Percentiles rank a stretch among this genome's conserved stretches.
Evolutionary conservation across 305 asterid genomes (phyloP).

Genomic region (Fraxinus xanthoxyloides): DNA sequence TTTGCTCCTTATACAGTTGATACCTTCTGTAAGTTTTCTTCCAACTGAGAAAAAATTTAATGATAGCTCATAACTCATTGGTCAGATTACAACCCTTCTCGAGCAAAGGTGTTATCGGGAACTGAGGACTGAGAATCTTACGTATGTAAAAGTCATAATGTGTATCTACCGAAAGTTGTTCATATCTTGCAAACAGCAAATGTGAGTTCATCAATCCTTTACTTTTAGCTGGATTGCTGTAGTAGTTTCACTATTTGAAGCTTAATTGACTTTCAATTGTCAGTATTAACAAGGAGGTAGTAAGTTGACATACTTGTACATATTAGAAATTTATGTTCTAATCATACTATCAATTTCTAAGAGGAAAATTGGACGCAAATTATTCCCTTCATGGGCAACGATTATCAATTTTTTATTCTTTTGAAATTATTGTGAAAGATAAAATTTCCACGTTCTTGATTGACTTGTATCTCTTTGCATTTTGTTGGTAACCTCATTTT

Average conservation of each 20-base stretch:
- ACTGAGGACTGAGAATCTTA: slow-evolving; percentile 58
- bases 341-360: background rate
- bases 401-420: background rate
- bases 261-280: slow-evolving; percentile 15
- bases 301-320: slow-evolving; percentile 11
- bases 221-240: slow-evolving; percentile 19
- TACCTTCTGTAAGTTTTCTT: background rate
- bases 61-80: slow-evolving; percentile 25
- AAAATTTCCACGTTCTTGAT: background rate
- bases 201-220: slow-evolving; percentile 54
- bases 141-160: slow-evolving; percentile 61
- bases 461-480: background rate
- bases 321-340: background rate
- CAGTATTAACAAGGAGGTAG: slow-evolving; percentile 19
- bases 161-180: slow-evolving; percentile 69
- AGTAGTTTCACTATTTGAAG: slow-evolving; percentile 10
- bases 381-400: slow-evolving; percentile 10
- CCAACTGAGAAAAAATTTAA: background rate
- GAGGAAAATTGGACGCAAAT: slow-evolving; percentile 11
- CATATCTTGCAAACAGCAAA: slow-evolving; percentile 68
- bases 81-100: slow-evolving; percentile 73
- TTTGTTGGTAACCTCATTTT: slow-evolving; percentile 2
- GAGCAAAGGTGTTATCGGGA: slow-evolving; percentile 81
- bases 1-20: background rate
- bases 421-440: background rate